Evolutionary conservation across 768 basidiomycete genomes (phyloP), one percentile per base, ranked within the genome.

Genomic region (Phlebiopsis gigantea): DNA sequence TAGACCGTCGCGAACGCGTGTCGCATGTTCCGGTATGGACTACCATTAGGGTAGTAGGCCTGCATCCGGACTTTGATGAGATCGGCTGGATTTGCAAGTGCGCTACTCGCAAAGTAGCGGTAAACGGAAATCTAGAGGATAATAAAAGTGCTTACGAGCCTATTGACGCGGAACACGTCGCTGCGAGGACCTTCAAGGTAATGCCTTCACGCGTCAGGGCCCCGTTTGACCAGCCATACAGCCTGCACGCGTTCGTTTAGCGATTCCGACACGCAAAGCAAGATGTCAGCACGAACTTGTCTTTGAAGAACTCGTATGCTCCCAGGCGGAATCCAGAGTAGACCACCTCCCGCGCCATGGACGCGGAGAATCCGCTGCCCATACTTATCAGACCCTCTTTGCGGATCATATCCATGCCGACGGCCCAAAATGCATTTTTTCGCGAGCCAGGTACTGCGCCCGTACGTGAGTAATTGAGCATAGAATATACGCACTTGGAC

Each of bases 51-150:
- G 53, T 72, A 71, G 59, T 69, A 61, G 2, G 72, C 70, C 56
- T 73, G 72, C 70, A 73, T 72, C 2, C 72, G 65, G n/a, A 73
- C 71, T 67, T 73, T 73, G 42, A 72, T 67, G 1, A 73, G 63
- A 54, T 73, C 72, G 2, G 71, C 66, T 7, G 72, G 72, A 46
- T 71, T 73, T 0, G 72, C 72, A 19, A 72, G 50, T 4, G 69
- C 66, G 9, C 72, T 73, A 17, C 21, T 10, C 46, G 2, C 25
- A 22, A 19, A 29, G 22, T 57, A n/a, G 19, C 22, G 48, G 14
- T 2, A 31, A 9, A 17, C n/a, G 1, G 4, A 15, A 47, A 6
- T 22, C 30, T 8, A 15, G 24, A 30, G 2, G 14, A 10, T 21
- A 21, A 22, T 6, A 15, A 19, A 42, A 1, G 14, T 3, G 39